Percentiles rank a stretch among this genome's conserved stretches.
These are phyloP conservation scores for Globisporangium okanoganense DNA, from an alignment of 352 stramenopile species.

Conservation along the genomic window DNA sequence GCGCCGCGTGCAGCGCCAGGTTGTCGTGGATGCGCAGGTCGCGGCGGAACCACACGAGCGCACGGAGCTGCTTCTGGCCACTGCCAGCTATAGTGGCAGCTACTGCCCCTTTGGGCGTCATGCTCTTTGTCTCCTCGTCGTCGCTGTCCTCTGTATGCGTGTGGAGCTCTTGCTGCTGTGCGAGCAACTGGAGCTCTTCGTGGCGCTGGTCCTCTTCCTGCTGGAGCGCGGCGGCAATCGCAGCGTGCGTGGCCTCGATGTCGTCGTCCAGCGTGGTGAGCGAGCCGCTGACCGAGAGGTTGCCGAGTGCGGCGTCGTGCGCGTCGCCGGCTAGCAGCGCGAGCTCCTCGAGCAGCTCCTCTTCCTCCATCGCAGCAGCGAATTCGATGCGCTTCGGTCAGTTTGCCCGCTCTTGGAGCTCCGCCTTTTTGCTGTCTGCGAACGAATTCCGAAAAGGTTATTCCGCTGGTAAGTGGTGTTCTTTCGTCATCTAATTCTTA, in stretches of 20 bases:
- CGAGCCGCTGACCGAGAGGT: constrained; percentile 4
- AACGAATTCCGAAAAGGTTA: too few species aligned
- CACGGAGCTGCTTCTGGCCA: constrained; percentile 5
- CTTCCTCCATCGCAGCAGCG: constrained; percentile 6
- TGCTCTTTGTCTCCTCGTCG: not conserved
- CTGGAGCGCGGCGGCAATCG: constrained; percentile 26
- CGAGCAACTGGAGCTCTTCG: constrained; percentile 10
- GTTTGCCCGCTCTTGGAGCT: too few species aligned
- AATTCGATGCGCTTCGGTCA: constrained; percentile 18
- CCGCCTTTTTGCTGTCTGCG: too few species aligned
- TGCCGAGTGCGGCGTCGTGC: not conserved
- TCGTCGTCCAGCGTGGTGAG: constrained; percentile 15
- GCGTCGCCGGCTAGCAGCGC: constrained; percentile 19
- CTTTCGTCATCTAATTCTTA: too few species aligned
- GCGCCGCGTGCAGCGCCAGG: constrained; percentile 80
- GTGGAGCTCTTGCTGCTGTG: not conserved
- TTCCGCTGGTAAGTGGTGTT: too few species aligned
- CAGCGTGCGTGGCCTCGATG: constrained; percentile 14
- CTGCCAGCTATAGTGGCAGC: not conserved
- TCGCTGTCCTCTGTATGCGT: not conserved
- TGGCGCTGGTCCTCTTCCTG: constrained; percentile 22
- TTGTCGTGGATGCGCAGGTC: constrained; percentile 97
- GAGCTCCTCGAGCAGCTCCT: constrained; percentile 23
- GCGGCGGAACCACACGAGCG: constrained; percentile 93
- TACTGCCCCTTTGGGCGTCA: not conserved